Base-by-base conservation (phyloP, 768 basidiomycete species). In the Agaricus sinodeliciosus region DNA sequence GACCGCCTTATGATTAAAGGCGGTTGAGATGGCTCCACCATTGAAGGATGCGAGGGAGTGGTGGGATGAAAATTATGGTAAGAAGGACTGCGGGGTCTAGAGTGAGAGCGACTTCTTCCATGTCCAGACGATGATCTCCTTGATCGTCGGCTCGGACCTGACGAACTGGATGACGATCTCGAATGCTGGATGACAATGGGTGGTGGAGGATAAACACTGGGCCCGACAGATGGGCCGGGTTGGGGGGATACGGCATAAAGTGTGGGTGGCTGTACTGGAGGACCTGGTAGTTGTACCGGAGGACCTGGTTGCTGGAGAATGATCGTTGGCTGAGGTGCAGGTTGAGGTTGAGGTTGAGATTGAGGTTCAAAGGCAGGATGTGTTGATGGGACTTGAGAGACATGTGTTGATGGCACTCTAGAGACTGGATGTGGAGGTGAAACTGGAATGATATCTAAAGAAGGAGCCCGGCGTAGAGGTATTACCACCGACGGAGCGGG, bases 201-300 rank as follows among this genome's bases (percentile, higher is more conserved):
- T 8, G 43, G 43, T n/a, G 44, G 34, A 11, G 43, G 51, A 37
- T 39, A 43, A 13, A 43, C 25, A 41, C 37, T 35, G 15, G 31
- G 31, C 6, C 8, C 31, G 11, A 31, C 31, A 31, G 31, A 11
- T 31, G 31, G 8, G 12, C 43, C 43, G 8, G 43, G 43, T 18
- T 45, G 63, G 28, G 66, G 65, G 12, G 66, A 59, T 26, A 71
- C 62, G 27, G 22, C 22, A 66, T 62, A n/a, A 67, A 62, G 12
- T 2, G 11, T 31, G 31, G 31, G 31, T 11, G 31, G 31, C 11
- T 7, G 11, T 11, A 31, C 6, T 8, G 53, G 40, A 15, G 61
- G 62, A 48, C 55, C 59, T 37, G 60, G 63, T 44, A 59, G 63
- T 49, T 63, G 68, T 27, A 60, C 59, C 15, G 52, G 60, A 13